Base-by-base conservation (phyloP, 31 red algal species). In the Odonthalia washingtoniensis region DNA sequence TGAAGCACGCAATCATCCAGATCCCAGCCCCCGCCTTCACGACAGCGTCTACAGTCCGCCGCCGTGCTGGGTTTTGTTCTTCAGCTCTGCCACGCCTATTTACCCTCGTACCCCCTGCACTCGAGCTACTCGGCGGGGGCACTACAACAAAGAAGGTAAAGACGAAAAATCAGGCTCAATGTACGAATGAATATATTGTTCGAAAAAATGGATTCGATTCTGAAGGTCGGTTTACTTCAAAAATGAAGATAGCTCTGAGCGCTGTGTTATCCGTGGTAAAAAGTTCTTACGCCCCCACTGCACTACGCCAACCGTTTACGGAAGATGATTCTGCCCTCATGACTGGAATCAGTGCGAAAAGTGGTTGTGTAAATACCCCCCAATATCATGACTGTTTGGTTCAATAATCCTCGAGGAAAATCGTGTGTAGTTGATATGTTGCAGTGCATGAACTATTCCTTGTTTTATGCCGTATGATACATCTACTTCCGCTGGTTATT, bases 321-420 rank as follows among this genome's bases (percentile, higher is more conserved):
- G 21, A 17, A 28, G 96, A 99, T 75, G 97, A 94, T 36, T 99
- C 96, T 62, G 44, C 86, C 2, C 90, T 99, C 33, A 99, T 99
- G 97, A 99, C 97, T 33, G 92, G 70, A 46, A 99, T 89, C 26
- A 94, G 97, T 28, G 97, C 97, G 32, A 99, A 99, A 77, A 94
- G 97, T 0, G 84, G 78, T 3, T 81, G 87, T 28, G 97, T 99
- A 31, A 99, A 99, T 78, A 36, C 94, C 0, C 78, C 94, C 0
- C 97, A 99, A 70, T 96, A 96, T 68, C 95, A 92, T 17, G 96
- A 94, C 92, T 94, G 28, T 85, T 99, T 26, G 97, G 97, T 70
- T 90, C 90, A 89, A 99, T 94, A 4, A 81, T 90, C 33, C 90
- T 99, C 37, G 97, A 99, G 75, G 97, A 94, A 43, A 90, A 92